A percentile compares a stretch with the other conserved stretches of the same genome.
Evolutionary conservation across 805 yeast genomes (phyloP).

Genomic region (Candida corydali): DNA sequence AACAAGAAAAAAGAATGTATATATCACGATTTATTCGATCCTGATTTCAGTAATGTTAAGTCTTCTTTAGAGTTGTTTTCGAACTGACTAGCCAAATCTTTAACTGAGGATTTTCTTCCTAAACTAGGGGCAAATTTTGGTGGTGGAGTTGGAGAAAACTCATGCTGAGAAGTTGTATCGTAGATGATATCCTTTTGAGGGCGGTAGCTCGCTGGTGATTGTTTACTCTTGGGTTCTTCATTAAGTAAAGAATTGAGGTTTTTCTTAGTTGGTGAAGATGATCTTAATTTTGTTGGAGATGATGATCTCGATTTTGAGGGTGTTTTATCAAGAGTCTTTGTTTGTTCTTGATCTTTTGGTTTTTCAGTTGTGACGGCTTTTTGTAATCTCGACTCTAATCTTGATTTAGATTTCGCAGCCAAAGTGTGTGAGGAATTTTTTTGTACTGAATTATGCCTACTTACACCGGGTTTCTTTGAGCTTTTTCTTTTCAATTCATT

Average conservation of each 20-base stretch:
- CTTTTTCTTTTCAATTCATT: slow-evolving; percentile 48
- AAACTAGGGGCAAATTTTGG: slow-evolving; percentile 25
- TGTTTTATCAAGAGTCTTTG: slow-evolving; percentile 5
- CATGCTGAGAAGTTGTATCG: slow-evolving; percentile 6
- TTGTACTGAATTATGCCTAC: slow-evolving; percentile 8
- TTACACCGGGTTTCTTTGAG: slow-evolving; percentile 10
- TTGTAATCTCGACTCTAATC: slow-evolving; percentile 25
- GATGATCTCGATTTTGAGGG: slow-evolving; percentile 10
- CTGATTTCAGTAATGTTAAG: neutral
- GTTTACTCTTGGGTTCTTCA: neutral
- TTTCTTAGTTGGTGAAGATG: slow-evolving; percentile 38
- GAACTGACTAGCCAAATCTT: slow-evolving; percentile 27
- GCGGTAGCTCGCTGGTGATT: slow-evolving; percentile 4
- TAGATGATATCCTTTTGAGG: slow-evolving; percentile 22
- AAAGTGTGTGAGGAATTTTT: slow-evolving; percentile 3
- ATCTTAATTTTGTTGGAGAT: slow-evolving; percentile 20
- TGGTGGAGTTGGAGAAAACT: slow-evolving; percentile 22
- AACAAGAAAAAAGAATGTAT: neutral
- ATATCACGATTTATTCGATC: neutral
- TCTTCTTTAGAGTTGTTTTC: slow-evolving; percentile 13
- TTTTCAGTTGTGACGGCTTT: slow-evolving; percentile 16
- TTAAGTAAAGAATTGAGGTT: slow-evolving; percentile 18
- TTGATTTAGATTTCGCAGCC: slow-evolving; percentile 19
- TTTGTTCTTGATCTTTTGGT: neutral
- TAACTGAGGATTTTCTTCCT: slow-evolving; percentile 29